Base-by-base conservation (phyloP, 164 flowering plant genomes). In the Magnolia sinica region DNA sequence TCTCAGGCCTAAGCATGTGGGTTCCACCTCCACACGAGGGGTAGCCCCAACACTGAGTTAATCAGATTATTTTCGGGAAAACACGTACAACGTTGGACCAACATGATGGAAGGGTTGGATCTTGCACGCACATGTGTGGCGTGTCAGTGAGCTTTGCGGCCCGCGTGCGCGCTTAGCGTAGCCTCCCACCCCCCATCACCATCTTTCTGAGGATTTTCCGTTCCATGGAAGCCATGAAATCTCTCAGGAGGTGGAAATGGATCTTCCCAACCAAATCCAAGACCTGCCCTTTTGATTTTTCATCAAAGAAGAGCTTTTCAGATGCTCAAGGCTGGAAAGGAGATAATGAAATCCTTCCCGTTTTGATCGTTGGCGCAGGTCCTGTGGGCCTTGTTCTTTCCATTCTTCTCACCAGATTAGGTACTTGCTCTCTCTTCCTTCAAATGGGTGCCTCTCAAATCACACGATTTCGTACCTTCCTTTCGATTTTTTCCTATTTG, bases 361-460 rank as follows among this genome's bases (percentile, higher is more conserved):
- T 96, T 76, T 77, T 96, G 86, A 92, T 96, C 70, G 94, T 92
- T 49, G 99, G 99, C 22, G 97, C 95, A 2, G 99, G 99, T 27
- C 97, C 99, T n/a, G 97, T 96, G 67, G 99, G 98, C 51, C 91
- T 94, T 37, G 87, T 87, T 76, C 98, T 96, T 77, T 89, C 99
- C 20, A 82, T 90, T 0, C 90, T 96, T 70, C 96, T 96, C 78
- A 88, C 95, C 9, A 92, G 90, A 84, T 80, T 96, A 79, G 99
- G 99, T 96, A 81, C 27, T 71, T 14, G 50, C 71, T 19, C 24
- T 22, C 61, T 55, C 61, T 55, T 10, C 3, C 61, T 55, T 37
- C 45, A 37, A 37, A 37, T 68, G 50, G 71, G n/a, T 11, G 69
- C 50, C 45, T 64, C 31, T 16, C 29, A 64, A 63, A 11, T 73